A percentile compares a stretch with the other conserved stretches of the same genome.
Evolutionary conservation across 169 alveolate species (phyloP).

Genomic region (Theileria parva): DNA sequence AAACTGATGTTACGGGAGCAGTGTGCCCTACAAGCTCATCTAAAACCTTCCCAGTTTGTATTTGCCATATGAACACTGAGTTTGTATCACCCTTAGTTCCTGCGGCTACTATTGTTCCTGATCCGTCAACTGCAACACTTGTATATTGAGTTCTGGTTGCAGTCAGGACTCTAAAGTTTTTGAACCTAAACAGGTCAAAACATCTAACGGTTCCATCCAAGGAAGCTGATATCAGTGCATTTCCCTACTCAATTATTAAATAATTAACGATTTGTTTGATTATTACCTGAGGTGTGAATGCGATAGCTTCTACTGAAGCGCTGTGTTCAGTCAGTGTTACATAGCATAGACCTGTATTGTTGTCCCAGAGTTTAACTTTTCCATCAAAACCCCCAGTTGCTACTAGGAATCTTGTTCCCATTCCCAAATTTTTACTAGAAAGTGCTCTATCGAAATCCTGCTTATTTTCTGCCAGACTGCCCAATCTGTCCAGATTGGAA

Average conservation of each 20-base stretch:
- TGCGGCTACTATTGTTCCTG: conserved; percentile 96
- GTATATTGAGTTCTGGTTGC: conserved; percentile 87
- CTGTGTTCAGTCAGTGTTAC: conserved; percentile 94
- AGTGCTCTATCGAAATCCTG: conserved; percentile 41
- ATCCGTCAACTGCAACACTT: conserved; percentile 90
- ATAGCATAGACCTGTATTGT: conserved; percentile 90
- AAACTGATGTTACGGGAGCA: conserved; percentile 88
- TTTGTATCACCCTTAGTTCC: conserved; percentile 92
- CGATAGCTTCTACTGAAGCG: conserved; percentile 88
- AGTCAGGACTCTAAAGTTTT: conserved; percentile 87
- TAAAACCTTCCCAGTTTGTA: conserved; percentile 74
- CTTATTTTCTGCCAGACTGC: conserved; percentile 42
- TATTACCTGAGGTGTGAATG: conserved; percentile 86
- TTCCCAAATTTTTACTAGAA: conserved; percentile 72
- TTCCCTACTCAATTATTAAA: conserved; percentile 50
- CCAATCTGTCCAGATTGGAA: conserved; percentile 33
- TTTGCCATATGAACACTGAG: conserved; percentile 79
- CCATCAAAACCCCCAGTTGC: conserved; percentile 99
- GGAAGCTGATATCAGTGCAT: conserved; percentile 92
- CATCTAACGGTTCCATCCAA: conserved; percentile 98
- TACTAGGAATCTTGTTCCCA: conserved; percentile 85
- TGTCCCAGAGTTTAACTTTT: conserved; percentile 94
- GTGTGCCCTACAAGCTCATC: conserved; percentile 89
- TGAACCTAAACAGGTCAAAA: conserved; percentile 91
- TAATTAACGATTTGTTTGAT: background rate